Evolutionary conservation across 257 asterid species (phyloP), one percentile per base, ranked within the genome.

Genomic region (Avicennia marina): DNA sequence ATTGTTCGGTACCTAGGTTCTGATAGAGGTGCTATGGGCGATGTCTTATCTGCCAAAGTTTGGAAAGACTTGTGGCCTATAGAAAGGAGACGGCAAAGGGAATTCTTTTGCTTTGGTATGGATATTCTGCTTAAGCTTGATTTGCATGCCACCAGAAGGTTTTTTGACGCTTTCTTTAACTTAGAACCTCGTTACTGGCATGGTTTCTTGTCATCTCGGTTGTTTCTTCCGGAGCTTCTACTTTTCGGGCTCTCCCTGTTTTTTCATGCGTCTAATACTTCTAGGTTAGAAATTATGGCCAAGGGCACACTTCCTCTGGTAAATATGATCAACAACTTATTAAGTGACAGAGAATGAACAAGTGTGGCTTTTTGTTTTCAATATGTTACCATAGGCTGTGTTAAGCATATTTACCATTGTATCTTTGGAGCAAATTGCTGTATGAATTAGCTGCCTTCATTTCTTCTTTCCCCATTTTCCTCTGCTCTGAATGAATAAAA

Each of bases 1-100:
- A 85, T 91, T 12, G 87, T 91, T 32, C 80, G 67, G 33, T 88
- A 71, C 74, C 67, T 88, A 36, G 89, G 80, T 57, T 75, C 87
- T 0, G 85, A 73, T 47, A 69, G 57, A 64, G 58, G 31, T 40
- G 53, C 60, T 60, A 17, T 60, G 27, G 97, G 95, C 11, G 67
- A 58, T 32, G 86, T 81, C 27, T 48, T 91, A 56, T 88, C 95
- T 1, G 74, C 79, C 0, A 69, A 80, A 56, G 98, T 88, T 65
- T 91, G 98, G 98, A 85, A 75, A 65, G 98, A 85, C 54, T 72
- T 91, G 71, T 91, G 97, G 98, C 98, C 97, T 2, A 79, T 88
- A 45, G 95, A 91, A 62, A 83, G 98, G 90, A 84, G 98, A 60
- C 73, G 95, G 11, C 98, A 91, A 40, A 69, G 98, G 60, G 98